Evolutionary conservation across 352 stramenopile species (phyloP), one percentile per base, ranked within the genome.

Genomic region (Blastocystis sp.): DNA sequence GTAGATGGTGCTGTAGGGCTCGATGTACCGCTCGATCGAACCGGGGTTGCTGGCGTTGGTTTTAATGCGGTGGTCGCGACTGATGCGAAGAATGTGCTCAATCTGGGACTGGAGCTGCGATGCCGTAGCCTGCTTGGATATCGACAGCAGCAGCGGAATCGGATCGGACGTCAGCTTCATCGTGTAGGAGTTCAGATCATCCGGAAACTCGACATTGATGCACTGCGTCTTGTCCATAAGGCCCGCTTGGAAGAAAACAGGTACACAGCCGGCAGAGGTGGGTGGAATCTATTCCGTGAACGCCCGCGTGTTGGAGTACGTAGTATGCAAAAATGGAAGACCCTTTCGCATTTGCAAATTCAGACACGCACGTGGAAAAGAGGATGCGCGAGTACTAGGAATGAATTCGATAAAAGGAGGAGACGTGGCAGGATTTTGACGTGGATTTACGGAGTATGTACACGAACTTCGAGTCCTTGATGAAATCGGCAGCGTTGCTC

Each of bases 321-420:
- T 66, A 48, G n/a, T 81, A 81, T 14, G 71, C 71, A 3, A 81
- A 41, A 23, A 81, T 62, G 14, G 59, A 45, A 23, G 48, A 23
- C 17, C 28, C 28, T 60, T 59, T 64, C 14, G 45, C 23, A 10
- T 34, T 28, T 28, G 71, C 60, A 41, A 81, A 64, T 19, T 81
- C 71, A 34, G 71, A 62, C 34, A 81, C 62, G 21, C 23, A 17
- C 21, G 62, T 28, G 1, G 62, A 69, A 41, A 41, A 21, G 34
- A 69, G 21, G n/a, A 69, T 69, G 11, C 62, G 62, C 23, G 62
- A 69, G n/a, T 69, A 69, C 62, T 69, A 40, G 23, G 23, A 17
- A 17, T 69, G 21, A 69, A 41, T 17, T 41, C n/a, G 17, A 17
- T 19, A 41, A 2, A 4, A 11, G 21, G 40, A 17, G 10, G 11